These are phyloP conservation scores for Magnolia sinica DNA, from an alignment of 164 flowering plant genomes.

Conservation along the genomic window DNA sequence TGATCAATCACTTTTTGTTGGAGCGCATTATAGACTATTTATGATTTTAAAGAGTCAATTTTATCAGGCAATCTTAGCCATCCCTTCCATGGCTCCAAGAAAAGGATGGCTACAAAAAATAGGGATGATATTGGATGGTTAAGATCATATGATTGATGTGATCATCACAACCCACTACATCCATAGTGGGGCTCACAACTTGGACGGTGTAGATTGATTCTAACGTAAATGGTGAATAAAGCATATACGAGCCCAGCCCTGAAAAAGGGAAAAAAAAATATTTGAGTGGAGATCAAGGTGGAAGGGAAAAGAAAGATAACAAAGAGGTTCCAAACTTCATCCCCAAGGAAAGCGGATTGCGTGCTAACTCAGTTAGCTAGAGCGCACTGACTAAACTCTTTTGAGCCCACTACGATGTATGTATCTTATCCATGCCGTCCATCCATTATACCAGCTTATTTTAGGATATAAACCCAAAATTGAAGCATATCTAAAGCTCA, in stretches of 20 bases:
- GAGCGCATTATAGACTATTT: background rate
- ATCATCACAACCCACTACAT: background rate
- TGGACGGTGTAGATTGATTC: background rate
- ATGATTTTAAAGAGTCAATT: background rate
- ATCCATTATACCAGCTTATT: no score
- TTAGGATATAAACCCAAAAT: no score
- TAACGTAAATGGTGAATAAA: background rate
- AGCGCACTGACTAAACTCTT: no score
- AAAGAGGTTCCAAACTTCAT: conserved; percentile 27
- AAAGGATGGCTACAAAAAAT: background rate
- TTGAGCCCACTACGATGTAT: no score
- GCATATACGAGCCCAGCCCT: background rate
- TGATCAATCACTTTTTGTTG: background rate
- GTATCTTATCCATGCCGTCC: no score
- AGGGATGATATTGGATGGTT: conserved; percentile 19
- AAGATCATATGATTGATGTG: background rate
- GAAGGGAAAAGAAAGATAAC: background rate
- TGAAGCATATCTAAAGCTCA: no score
- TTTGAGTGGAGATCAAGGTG: background rate
- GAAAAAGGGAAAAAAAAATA: background rate
- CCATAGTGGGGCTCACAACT: background rate
- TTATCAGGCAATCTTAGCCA: no score
- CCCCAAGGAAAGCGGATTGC: conserved; percentile 4
- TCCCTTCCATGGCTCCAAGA: background rate
- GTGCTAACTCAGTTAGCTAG: no score